These are phyloP conservation scores for Avena atlantica DNA, from an alignment of 176 grass and related monocot genomes.

Conservation along the genomic window DNA sequence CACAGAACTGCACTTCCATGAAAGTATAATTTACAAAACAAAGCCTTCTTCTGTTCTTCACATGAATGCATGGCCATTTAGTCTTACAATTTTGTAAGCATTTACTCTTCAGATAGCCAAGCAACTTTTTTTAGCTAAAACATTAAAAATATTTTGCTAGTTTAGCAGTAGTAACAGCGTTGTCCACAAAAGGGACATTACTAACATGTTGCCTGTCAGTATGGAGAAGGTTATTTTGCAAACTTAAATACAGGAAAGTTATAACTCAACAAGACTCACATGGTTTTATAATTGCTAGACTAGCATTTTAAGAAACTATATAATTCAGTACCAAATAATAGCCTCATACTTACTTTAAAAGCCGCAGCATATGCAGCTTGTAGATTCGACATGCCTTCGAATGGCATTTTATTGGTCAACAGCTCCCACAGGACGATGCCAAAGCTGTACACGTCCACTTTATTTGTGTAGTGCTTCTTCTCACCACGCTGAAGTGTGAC, in stretches of 20 bases:
- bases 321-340: conserved; percentile 20
- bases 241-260: not conserved
- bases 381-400: conserved; percentile 99
- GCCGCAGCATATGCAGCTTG: conserved; percentile 99
- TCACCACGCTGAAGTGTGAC: conserved; percentile 93
- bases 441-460: conserved; percentile 99
- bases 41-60: not conserved
- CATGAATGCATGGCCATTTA: not conserved
- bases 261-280: not conserved
- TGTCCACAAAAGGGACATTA: conserved; percentile 34
- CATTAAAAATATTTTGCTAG: not conserved
- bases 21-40: conserved; percentile 7
- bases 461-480: conserved; percentile 99
- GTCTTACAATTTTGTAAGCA: conserved; percentile 7
- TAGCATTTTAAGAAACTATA: not conserved
- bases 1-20: conserved; percentile 1
- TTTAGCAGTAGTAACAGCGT: conserved; percentile 31
- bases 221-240: not conserved
- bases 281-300: not conserved
- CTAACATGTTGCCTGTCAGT: conserved; percentile 18
- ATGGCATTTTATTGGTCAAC: conserved; percentile 97
- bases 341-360: conserved; percentile 70
- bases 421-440: conserved; percentile 98
- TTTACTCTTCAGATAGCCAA: conserved; percentile 32
- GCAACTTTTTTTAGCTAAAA: not conserved